Evolutionary conservation across 1,139 yeast species (phyloP), one percentile per base, ranked within the genome.

Genomic region (Candida glucosophila): DNA sequence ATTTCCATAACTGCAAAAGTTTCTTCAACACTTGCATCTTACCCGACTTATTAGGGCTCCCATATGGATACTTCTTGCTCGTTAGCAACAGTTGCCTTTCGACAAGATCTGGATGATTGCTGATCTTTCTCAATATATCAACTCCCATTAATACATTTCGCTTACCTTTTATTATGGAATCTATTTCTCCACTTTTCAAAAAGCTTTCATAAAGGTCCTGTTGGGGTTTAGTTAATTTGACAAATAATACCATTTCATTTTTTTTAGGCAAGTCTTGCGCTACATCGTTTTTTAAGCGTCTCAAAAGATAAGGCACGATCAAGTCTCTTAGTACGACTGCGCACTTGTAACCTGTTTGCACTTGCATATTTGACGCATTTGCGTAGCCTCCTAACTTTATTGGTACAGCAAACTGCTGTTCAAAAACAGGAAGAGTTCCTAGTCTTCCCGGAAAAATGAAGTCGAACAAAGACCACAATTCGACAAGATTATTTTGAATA

Each of bases 341-440:
- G 59, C 97, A 90, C 48, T 86, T 86, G 47, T 82, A 88, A 1
- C 97, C 96, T 0, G 97, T 79, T 47, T 90, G 97, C 0, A 92
- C 97, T 46, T 92, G 97, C 4, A 90, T 73, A 49, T 90, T 90
- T 1, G 93, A 77, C 0, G 98, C 98, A 56, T 90, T 90, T 2
- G 98, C 95, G 52, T 92, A 90, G 0, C 99, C 99, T n/a, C 98
- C 99, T 52, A 83, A 70, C 43, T 86, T 88, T 21, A 90, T 92
- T 0, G 98, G 99, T 3, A 78, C 64, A 2, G 95, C 80, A 49
- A 90, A 90, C 46, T 90, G 95, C 29, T 73, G 79, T 47, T 88
- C 95, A 43, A 90, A 90, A 1, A 92, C 90, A 0, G 99, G 98
- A 12, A 90, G 56, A 0, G 98, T 92, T 0, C 98, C 98, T 17